Evolutionary conservation across 2,329 filamentous ascomycete species (phyloP), one percentile per base, ranked within the genome.

Genomic region (Triangularia setosa): DNA sequence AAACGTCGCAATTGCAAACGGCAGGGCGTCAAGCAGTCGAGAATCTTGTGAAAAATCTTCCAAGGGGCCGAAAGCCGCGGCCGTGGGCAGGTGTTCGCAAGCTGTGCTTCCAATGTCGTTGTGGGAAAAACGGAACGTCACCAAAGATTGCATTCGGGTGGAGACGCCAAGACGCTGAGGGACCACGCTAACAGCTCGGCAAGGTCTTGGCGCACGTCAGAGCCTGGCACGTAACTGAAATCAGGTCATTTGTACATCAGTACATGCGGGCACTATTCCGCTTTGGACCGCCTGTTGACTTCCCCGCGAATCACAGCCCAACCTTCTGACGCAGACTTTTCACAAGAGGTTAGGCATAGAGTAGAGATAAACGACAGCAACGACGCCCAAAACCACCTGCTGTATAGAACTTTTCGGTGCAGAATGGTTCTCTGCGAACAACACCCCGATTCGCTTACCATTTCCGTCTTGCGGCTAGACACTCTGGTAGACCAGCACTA

Each of bases 221-320:
- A 21, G 40, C 40, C 40, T 48, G 59, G 33, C 53, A 64, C 30
- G 62, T 64, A 63, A 56, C 64, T 30, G 68, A 64, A 69, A 69
- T 69, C 66, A 69, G 67, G 58, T 57, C 67, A 70, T 70, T 69
- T 64, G 62, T 63, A 60, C 58, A 59, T 59, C 21, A 14, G 21
- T 59, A 44, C 33, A 25, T 18, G 23, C n/a, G 23, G 12, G 23
- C 53, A 25, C 57, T 44, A 59, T 33, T 40, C 33, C 16, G 44
- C 48, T 53, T 60, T 24, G 40, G 58, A 48, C 40, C 40, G 28
- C 23, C 57, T 48, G 58, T 52, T 33, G 27, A 40, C 33, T 8
- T 30, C 2, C 11, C 27, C 24, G 40, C 57, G 40, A 60, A 60
- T 53, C 58, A 33, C n/a, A 44, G 24, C 18, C 7, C 25, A 14